phyloP scores from a whole-genome alignment of 495 filamentous ascomycete genomes.

The Annulohypoxylon bovei region DNA sequence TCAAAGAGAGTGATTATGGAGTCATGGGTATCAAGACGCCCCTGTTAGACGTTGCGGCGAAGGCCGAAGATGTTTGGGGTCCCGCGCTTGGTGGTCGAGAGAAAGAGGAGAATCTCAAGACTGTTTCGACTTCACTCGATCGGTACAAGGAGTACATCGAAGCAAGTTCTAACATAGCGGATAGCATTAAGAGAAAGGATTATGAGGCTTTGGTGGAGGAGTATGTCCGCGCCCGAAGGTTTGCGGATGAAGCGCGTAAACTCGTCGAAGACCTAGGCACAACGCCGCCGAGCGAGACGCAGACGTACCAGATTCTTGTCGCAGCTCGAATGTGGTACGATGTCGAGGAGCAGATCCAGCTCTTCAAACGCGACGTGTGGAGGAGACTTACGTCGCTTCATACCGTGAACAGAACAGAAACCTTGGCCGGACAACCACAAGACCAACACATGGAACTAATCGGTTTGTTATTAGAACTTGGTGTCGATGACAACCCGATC shows the following conservation, averaged over 20 bases:
- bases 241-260: slow-evolving; percentile 75
- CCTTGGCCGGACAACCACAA: slow-evolving; percentile 58
- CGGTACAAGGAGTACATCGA: slow-evolving; percentile 82
- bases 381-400: slow-evolving; percentile 71
- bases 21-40: slow-evolving; percentile 89
- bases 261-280: slow-evolving; percentile 65
- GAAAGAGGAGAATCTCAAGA: slow-evolving; percentile 84
- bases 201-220: slow-evolving; percentile 88
- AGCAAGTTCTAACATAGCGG: slow-evolving; percentile 76
- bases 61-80: slow-evolving; percentile 97
- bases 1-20: slow-evolving; percentile 95
- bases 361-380: slow-evolving; percentile 92
- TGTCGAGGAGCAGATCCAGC: slow-evolving; percentile 81
- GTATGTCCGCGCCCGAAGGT: slow-evolving; percentile 78
- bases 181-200: slow-evolving; percentile 88
- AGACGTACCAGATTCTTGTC: slow-evolving; percentile 84
- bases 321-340: slow-evolving; percentile 96
- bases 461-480: slow-evolving; percentile 84
- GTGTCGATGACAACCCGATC: slow-evolving; percentile 94
- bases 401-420: slow-evolving; percentile 55
- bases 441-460: slow-evolving; percentile 93
- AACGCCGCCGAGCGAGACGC: slow-evolving; percentile 67
- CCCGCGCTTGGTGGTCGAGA: slow-evolving; percentile 93
- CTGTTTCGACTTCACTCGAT: slow-evolving; percentile 76
- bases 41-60: slow-evolving; percentile 85